Conservation (phyloP, 2,329 filamentous ascomycete species). For the Rutstroemia sp. region DNA sequence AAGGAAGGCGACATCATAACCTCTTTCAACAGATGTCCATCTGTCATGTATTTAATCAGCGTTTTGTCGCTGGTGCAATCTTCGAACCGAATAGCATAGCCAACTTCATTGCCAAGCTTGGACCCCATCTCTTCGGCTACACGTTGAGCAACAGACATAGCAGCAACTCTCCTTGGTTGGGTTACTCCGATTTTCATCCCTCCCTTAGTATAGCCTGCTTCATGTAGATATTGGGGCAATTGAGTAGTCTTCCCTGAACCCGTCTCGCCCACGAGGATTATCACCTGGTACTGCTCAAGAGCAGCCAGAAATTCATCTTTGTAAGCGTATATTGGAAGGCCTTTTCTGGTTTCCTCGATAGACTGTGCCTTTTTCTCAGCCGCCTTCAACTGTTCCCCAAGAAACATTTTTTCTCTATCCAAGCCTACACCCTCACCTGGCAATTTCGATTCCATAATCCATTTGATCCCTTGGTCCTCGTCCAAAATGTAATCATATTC, state of each 20-base stretch:
- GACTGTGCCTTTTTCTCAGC: conserved; percentile 82
- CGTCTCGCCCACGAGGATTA: conserved; percentile 92
- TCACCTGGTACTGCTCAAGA: conserved; percentile 73
- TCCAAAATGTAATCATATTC: conserved; percentile 94
- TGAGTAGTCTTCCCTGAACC: conserved; percentile 96
- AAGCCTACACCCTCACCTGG: conserved; percentile 64
- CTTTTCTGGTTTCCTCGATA: conserved; percentile 88
- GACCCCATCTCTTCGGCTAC: conserved; percentile 91
- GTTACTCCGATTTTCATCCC: conserved; percentile 87
- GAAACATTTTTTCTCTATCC: conserved; percentile 69
- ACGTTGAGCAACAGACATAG: conserved; percentile 94
- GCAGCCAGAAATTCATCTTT: conserved; percentile 81
- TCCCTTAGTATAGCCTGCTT: conserved; percentile 79
- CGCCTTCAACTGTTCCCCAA: conserved; percentile 76
- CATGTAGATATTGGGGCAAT: conserved; percentile 85
- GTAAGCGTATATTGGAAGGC: conserved; percentile 82
- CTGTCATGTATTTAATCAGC: conserved; percentile 91
- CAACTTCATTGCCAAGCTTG: conserved; percentile 85
- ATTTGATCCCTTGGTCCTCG: conserved; percentile 79
- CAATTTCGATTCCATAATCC: conserved; percentile 66
- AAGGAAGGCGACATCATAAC: conserved; percentile 85
- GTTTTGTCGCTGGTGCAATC: conserved; percentile 89
- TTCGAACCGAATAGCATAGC: conserved; percentile 92
- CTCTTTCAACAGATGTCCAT: conserved; percentile 88
- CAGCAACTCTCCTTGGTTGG: conserved; percentile 88